Evolutionary conservation across 805 yeast species (phyloP), one percentile per base, ranked within the genome.

Genomic region (Kuraishia floccosa): DNA sequence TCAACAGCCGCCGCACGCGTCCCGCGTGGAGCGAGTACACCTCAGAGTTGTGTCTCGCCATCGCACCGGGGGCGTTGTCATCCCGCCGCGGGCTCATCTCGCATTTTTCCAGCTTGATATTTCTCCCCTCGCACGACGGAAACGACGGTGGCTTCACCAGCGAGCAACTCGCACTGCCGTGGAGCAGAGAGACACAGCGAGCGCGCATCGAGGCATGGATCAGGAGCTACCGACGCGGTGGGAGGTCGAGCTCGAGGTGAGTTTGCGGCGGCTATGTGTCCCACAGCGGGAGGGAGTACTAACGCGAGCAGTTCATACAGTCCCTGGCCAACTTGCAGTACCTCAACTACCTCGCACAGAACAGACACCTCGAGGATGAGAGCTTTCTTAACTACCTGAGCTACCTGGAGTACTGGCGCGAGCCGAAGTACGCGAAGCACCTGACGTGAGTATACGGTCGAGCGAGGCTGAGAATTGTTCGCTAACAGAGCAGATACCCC

Each of bases 301-400:
- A 15, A 23, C 29, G 14, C 15, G 20, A 16, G 4, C 35, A 82
- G 70, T 89, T 89, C 55, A 93, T 89, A 3, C 97, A 89, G 55
- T 78, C 94, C 11, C 63, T 89, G 21, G 84, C 95, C 3, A 91
- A 89, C 52, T 75, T 89, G 27, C 94, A 80, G 50, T 89, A 87
- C 48, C 65, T 89, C 34, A 77, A 84, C 40, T 86, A 74, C 45
- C 62, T 89, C 17, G 95, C 96, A 3, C 96, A 87, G 52, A 81
- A 76, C 41, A 76, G 76, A 35, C 76, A 76, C 46, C 60, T 87
- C 9, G 77, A 79, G 42, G 78, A 81, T 44, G 74, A 68, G 18
- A 67, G 68, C 31, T 87, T 89, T 42, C 59, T 85, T 20, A 71
- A 73, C 36, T 89, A 89, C 47, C 57, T 89, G 37, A 65, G 75